Base-by-base conservation (phyloP, 495 filamentous ascomycete genomes). In the Penicillium ucsense region DNA sequence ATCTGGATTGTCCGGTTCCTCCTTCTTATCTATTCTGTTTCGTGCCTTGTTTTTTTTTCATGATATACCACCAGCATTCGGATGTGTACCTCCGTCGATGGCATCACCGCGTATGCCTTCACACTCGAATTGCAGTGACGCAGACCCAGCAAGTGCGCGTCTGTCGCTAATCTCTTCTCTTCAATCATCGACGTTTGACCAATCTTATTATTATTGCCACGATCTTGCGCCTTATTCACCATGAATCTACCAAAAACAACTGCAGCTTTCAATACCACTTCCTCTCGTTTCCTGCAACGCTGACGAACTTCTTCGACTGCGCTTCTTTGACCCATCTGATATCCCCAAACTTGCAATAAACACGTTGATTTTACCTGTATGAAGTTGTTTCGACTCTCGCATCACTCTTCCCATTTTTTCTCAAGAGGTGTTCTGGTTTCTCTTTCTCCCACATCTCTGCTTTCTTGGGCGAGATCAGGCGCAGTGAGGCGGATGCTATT, bases 1-100 rank as follows among this genome's bases (percentile, higher is more conserved):
- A 57, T 54, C 63, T 64, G 66, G 59, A 67, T 50, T 60, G 57
- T 47, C 54, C 44, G 53, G 41, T 51, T 57, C 51, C 8, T 54
- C 54, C 48, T 48, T 51, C 43, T 47, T 38, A 47, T 54, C 44
- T 53, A 51, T 51, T 54, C 38, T 45, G 48, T 8, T 31, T 8
- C 53, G 29, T 33, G 29, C 35, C 42, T 51, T 37, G 42, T 35
- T 38, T 54, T 57, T 54, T 57, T 50, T 51, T 55, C 50, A 56
- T 54, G 55, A 59, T 66, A 62, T 48, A 59, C 64, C 60, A 59
- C 62, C 53, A 45, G 41, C 45, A 57, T 48, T 51, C 35, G 43
- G 47, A 35, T 49, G 36, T 34, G 41, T 31, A 43, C 58, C 47
- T 45, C 48, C 48, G 54, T 56, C 20, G 20, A 20, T 20, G 20